Evolutionary conservation across 2,329 filamentous ascomycete species (phyloP), one percentile per base, ranked within the genome.

Genomic region (Alternaria triticina): DNA sequence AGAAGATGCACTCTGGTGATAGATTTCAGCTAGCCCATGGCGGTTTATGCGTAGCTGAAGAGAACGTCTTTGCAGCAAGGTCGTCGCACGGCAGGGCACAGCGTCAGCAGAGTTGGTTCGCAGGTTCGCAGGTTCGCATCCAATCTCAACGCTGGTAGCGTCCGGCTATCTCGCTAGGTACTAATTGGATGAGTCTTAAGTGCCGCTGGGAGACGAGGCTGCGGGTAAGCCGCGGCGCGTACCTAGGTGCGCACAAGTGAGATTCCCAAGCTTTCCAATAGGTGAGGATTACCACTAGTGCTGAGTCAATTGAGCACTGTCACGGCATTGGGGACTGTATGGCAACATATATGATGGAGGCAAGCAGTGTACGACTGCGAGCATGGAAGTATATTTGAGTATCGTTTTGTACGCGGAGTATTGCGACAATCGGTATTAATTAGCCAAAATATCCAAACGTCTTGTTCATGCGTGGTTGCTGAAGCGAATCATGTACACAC

Each of bases 161-260:
- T 13, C 27, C 17, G 28, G 25, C 9, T 25, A n/a, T 23, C 15
- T 12, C 33, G 36, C 13, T 22, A 12, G 10, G 15, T n/a, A 33
- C 9, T 57, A 22, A 64, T 67, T 65, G 66, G 64, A 13, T 33
- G 44, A 46, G 30, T 40, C 17, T 54, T 61, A 17, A 15, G 11
- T 23, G 17, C 28, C 59, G 58, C 64, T 64, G 57, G 52, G 52
- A 47, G 47, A 47, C 57, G 36, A 25, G 50, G 13, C 63, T 63
- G 57, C 62, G 33, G 62, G 65, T 61, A 59, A 62, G 56, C 57
- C 57, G 59, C 61, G 59, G 57, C 61, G 47, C 64, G 54, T 54
- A 55, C 61, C 64, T 57, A 59, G 28, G 49, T 36, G 49, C 20
- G 49, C 49, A 8, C 13, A 52, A 52, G 43, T 54, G 46, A 57